Percentiles rank a stretch among this genome's conserved stretches.
Conservation (phyloP, 2,329 filamentous ascomycete species). For the Colletotrichum plurivorum region DNA sequence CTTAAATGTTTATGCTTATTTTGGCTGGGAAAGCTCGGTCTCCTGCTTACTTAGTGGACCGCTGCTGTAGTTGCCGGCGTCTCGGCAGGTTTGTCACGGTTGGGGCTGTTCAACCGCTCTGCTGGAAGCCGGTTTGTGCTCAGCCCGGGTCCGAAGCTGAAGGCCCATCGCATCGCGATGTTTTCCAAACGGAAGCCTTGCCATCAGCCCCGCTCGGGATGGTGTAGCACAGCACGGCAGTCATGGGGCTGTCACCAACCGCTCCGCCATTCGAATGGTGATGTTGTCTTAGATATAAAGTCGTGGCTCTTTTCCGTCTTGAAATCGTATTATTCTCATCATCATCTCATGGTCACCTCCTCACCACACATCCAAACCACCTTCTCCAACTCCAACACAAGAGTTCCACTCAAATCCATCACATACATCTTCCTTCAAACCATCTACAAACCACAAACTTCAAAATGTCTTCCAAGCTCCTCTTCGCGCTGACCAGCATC, state of each 20-base stretch:
- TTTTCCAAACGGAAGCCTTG: slow-evolving; percentile 8
- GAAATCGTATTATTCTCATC: neutral
- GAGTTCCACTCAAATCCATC: neutral
- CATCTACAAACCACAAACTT: slow-evolving; percentile 1
- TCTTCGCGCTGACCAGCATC: slow-evolving; percentile 13
- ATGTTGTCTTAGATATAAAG: slow-evolving; percentile 10
- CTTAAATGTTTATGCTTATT: slow-evolving; percentile 18
- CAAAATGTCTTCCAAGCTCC: slow-evolving; percentile 21
- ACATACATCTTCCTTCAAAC: neutral
- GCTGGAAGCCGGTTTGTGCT: slow-evolving; percentile 13
- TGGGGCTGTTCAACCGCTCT: neutral
- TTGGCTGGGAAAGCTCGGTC: neutral
- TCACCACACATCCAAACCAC: neutral
- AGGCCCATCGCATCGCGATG: neutral
- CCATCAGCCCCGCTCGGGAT: slow-evolving; percentile 11
- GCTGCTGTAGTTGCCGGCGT: neutral
- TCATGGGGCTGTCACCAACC: neutral
- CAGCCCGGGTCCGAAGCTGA: slow-evolving; percentile 8
- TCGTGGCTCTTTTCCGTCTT: neutral
- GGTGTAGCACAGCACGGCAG: neutral
- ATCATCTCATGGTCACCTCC: neutral
- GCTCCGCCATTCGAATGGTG: neutral
- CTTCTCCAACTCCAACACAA: neutral
- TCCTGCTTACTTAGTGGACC: neutral
- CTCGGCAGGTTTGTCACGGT: slow-evolving; percentile 5